Conservation (phyloP, 352 stramenopile genomes). For the Globisporangium parvum region DNA sequence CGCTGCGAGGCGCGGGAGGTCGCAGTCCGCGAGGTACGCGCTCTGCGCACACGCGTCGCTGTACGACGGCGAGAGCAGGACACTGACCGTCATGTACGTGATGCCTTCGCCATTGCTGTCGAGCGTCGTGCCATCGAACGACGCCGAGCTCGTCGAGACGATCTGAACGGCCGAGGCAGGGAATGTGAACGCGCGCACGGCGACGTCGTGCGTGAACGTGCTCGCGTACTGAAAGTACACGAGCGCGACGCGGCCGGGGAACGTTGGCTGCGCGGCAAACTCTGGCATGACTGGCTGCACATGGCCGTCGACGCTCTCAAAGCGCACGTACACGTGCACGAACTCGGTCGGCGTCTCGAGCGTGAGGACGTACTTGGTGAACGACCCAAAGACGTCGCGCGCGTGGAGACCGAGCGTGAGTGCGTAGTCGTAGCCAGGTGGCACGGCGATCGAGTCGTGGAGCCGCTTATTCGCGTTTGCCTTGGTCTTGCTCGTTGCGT, state of each 20-base stretch:
- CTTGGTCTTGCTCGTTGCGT: not conserved
- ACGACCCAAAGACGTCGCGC: constrained; percentile 15
- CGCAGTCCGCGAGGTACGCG: constrained; percentile 33
- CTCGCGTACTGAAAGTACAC: constrained; percentile 36
- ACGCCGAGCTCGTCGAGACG: not conserved
- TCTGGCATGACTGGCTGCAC: constrained; percentile 21
- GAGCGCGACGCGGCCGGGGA: constrained; percentile 22
- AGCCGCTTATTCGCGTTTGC: not conserved
- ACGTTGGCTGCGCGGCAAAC: constrained; percentile 30
- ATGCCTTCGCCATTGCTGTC: not conserved
- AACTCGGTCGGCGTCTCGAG: constrained; percentile 31
- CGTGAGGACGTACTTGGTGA: constrained; percentile 30
- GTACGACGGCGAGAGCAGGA: constrained; percentile 28
- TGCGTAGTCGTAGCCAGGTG: constrained; percentile 15
- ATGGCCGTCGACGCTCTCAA: constrained; percentile 27
- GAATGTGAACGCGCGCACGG: constrained; percentile 8
- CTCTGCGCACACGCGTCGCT: constrained; percentile 19
- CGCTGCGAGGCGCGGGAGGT: constrained; percentile 14
- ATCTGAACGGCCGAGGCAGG: constrained; percentile 4
- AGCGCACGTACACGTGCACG: constrained; percentile 25
- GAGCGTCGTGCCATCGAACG: not conserved
- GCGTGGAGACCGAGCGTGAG: constrained; percentile 21
- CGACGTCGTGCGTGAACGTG: constrained; percentile 33
- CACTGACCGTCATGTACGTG: constrained; percentile 2
- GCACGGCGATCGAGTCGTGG: constrained; percentile 21